A percentile compares a stretch with the other conserved stretches of the same genome.
Evolutionary conservation across 1,139 yeast genomes (phyloP).

Genomic region (Saccharomyces pastorianus): DNA sequence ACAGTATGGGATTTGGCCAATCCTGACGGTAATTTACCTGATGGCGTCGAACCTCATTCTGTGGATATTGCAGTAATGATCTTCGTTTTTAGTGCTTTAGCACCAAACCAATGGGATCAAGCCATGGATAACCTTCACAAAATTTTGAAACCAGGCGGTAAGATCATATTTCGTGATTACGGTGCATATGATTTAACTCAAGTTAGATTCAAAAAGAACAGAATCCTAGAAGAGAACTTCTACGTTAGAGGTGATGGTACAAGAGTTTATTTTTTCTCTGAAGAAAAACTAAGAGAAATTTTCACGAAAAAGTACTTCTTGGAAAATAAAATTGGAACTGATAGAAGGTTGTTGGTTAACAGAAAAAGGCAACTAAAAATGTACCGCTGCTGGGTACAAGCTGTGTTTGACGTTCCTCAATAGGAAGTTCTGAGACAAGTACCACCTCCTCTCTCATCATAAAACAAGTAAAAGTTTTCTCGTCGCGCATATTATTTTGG

Average conservation of each 20-base stretch:
- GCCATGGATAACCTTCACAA: slow-evolving; percentile 66
- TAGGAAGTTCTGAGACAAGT: slow-evolving; percentile 1
- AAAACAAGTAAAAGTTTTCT: not conserved
- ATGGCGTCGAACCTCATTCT: slow-evolving; percentile 69
- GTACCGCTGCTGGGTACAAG: slow-evolving; percentile 97
- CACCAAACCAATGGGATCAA: slow-evolving; percentile 83
- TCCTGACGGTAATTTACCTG: slow-evolving; percentile 66
- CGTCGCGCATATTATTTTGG: not conserved
- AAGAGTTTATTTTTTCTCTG: slow-evolving; percentile 91
- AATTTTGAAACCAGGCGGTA: slow-evolving; percentile 86
- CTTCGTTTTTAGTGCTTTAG: slow-evolving; percentile 84
- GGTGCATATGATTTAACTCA: slow-evolving; percentile 96
- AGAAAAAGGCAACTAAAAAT: slow-evolving; percentile 86
- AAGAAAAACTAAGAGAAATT: slow-evolving; percentile 73
- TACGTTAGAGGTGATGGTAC: slow-evolving; percentile 98
- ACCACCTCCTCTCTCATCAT: not conserved
- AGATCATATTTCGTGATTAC: slow-evolving; percentile 82
- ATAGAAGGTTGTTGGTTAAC: slow-evolving; percentile 82
- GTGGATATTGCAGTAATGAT: slow-evolving; percentile 90
- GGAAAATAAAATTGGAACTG: slow-evolving; percentile 76
- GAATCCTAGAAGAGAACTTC: slow-evolving; percentile 83
- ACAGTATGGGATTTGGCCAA: slow-evolving; percentile 96
- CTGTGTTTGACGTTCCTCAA: slow-evolving; percentile 52
- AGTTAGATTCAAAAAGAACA: slow-evolving; percentile 81
- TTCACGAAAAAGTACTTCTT: slow-evolving; percentile 56